Percentiles rank a stretch among this genome's conserved stretches.
Conservation (phyloP, 2,329 filamentous ascomycete genomes). For the Myriosclerotinia duriaeana region DNA sequence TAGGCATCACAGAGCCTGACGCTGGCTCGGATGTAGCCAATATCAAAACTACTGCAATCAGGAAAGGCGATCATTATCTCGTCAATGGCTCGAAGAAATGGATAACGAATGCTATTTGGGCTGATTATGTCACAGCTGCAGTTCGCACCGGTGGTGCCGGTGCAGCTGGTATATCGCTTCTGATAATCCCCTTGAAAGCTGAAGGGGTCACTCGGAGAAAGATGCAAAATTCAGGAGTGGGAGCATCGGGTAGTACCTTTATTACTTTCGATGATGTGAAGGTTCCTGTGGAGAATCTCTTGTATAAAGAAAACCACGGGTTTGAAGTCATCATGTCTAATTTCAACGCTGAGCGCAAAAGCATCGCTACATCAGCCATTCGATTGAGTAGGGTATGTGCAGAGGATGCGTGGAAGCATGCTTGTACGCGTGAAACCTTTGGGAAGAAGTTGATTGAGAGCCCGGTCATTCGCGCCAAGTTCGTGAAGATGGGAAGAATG, state of each 20-base stretch:
- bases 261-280: conserved; percentile 56
- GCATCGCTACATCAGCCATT: conserved; percentile 56
- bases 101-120: conserved; percentile 63
- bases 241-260: conserved; percentile 58
- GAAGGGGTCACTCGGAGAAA: conserved; percentile 53
- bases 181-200: conserved; percentile 54
- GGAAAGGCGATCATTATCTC: conserved; percentile 53
- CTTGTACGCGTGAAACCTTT: conserved; percentile 55
- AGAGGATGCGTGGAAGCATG: conserved; percentile 53
- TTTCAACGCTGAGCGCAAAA: conserved; percentile 60
- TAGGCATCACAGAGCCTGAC: conserved; percentile 65
- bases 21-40: conserved; percentile 64
- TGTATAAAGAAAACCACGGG: conserved; percentile 55
- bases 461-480: conserved; percentile 59
- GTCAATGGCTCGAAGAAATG: conserved; percentile 69
- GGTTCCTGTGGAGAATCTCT: conserved; percentile 53
- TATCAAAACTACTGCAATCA: conserved; percentile 58
- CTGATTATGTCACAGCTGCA: conserved; percentile 61
- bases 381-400: conserved; percentile 57
- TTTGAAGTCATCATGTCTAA: conserved; percentile 60
- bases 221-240: conserved; percentile 66
- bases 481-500: conserved; percentile 57
- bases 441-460: conserved; percentile 57
- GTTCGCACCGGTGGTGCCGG: conserved; percentile 59
- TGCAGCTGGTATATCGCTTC: conserved; percentile 53